Evolutionary conservation across 2,329 filamentous ascomycete species (phyloP).

Genomic region (Cordyceps militaris): DNA sequence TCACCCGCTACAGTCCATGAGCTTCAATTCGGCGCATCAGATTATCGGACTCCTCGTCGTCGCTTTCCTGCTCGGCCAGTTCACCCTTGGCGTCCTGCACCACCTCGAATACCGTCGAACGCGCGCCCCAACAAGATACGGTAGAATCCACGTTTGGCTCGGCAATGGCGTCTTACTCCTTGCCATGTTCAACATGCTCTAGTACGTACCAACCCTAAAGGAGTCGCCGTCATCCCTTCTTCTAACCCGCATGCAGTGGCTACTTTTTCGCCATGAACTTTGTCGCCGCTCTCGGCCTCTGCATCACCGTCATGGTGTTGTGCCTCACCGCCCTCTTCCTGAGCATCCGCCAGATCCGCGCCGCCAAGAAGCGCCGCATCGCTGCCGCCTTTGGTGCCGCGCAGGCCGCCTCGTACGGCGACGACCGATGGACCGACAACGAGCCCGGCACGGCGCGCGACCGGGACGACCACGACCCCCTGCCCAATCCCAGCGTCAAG

Average conservation of each 20-base stretch:
- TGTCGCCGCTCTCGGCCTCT: conserved; percentile 22
- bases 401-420: conserved; percentile 8
- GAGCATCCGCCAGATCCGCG: conserved; percentile 24
- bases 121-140: conserved; percentile 40
- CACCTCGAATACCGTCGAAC: conserved; percentile 47
- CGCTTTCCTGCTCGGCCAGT: conserved; percentile 44
- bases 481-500: neutral
- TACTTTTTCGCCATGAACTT: conserved; percentile 48
- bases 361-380: conserved; percentile 20
- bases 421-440: conserved; percentile 11
- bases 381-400: conserved; percentile 12
- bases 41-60: conserved; percentile 51
- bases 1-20: conserved; percentile 36
- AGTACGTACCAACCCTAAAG: conserved; percentile 33
- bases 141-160: conserved; percentile 49
- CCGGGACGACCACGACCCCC: conserved; percentile 12
- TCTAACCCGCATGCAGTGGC: conserved; percentile 32
- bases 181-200: conserved; percentile 49
- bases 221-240: neutral
- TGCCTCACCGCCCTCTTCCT: conserved; percentile 34
- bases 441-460: conserved; percentile 1
- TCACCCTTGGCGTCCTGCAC: conserved; percentile 48
- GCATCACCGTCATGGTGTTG: conserved; percentile 34
- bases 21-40: conserved; percentile 48
- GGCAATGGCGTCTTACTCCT: conserved; percentile 47